Evolutionary conservation across 495 filamentous ascomycete genomes (phyloP), one percentile per base, ranked within the genome.

Genomic region (Podospora comata): DNA sequence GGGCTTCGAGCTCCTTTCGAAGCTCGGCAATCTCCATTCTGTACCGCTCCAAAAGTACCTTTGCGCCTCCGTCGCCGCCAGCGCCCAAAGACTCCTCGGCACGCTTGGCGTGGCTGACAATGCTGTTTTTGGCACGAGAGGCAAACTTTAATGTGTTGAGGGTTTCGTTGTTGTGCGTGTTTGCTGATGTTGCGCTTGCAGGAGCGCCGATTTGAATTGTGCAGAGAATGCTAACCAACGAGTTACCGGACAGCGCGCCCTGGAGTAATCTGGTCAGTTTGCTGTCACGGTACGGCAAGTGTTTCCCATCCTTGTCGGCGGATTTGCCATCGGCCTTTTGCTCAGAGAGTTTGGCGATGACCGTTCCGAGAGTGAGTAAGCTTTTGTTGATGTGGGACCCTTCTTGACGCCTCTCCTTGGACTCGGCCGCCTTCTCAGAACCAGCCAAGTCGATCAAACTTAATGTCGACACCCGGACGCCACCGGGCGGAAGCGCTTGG

Each of bases 301-400:
- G 95, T 78, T 93, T 93, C 55, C 86, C 88, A 70, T 93, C 91
- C 73, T 90, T 92, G 75, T 95, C 91, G 4, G 84, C 85, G 2
- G 84, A 78, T 74, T 91, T 92, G 44, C 87, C 87, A 30, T 90
- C 84, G 59, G 97, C 94, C 74, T 96, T 97, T 64, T 88, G 86
- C 55, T 92, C 92, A 2, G 85, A 86, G 9, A 99, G 83, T 65
- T 90, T 88, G 9, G 92, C 93, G 72, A 99, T 97, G 69, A 99
- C 95, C 3, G 92, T 99, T 26, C 95, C 95, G 3, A 99, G 85
- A 2, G 95, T 99, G 64, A 99, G 86, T 74, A 99, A 82, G 77
- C 93, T 97, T 79, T 97, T 97, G 81, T 99, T 99, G 81, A 99
- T 99, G 76, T 99, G 95, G 39, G 95, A 93, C 61, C 95, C 95